Base-by-base conservation (phyloP, 208 protist species). In the Angomonas desouzai region DNA sequence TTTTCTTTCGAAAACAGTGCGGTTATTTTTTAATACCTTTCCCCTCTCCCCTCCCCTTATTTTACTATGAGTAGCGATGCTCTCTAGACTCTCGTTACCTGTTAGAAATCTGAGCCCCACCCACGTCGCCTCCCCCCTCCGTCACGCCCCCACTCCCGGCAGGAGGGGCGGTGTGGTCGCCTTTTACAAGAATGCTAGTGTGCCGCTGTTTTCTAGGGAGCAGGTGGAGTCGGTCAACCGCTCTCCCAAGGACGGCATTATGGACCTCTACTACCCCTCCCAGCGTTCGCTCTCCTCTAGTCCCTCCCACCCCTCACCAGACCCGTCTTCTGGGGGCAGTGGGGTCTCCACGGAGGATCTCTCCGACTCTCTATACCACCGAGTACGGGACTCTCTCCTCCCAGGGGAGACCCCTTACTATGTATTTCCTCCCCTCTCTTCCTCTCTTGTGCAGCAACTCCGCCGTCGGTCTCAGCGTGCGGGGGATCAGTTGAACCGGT, bases 281-380 rank as follows among this genome's bases (percentile, higher is more conserved):
- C 18, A 13, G 23, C 23, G 16, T 32, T 3, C n/a, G 4, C 28
- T 23, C 27, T 6, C 49, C 23, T 22, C 48, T 53, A 53, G 9
- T n/a, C n/a, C n/a, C n/a, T 38, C 3, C 10, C 51, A 7, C 28
- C 36, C 36, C 6, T 43, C 9, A 43, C 36, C 36, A 43, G 36
- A n/a, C n/a, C n/a, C n/a, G n/a, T n/a, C n/a, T n/a, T n/a, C n/a
- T n/a, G n/a, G n/a, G n/a, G n/a, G n/a, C n/a, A n/a, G n/a, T n/a
- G n/a, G n/a, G n/a, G n/a, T n/a, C n/a, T n/a, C n/a, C n/a, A n/a
- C n/a, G n/a, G 67, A 65, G 10, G 83, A 89, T 64, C 63, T 74
- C 1, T 85, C 71, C 45, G 82, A 90, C 60, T 89, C 83, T 10
- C 66, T 89, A 0, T 68, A 81, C 18, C 62, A 38, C 3, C 70